phyloP scores from a whole-genome alignment of 306 rosid species.

The Cucurbita ficifolia region DNA sequence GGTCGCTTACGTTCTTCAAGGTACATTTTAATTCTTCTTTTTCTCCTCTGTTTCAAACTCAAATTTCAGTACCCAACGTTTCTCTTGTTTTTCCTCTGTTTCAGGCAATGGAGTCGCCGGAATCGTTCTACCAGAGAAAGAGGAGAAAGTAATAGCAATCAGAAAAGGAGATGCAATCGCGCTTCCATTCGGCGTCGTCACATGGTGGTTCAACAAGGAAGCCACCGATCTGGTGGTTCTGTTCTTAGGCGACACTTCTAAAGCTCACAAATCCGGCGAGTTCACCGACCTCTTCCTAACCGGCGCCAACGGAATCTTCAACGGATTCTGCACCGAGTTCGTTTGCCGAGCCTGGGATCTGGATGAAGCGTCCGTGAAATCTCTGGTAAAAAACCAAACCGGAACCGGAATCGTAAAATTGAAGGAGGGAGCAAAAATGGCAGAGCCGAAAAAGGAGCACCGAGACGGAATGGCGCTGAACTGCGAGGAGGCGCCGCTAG shows the following conservation, averaged over 20 bases:
- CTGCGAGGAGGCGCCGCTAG: conserved; percentile 67
- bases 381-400: conserved; percentile 40
- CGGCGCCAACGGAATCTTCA: conserved; percentile 62
- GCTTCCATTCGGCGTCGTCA: conserved; percentile 70
- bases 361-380: conserved; percentile 33
- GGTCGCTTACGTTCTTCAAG: conserved; percentile 6
- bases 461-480: conserved; percentile 56
- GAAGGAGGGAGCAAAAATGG: conserved; percentile 21
- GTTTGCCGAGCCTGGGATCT: conserved; percentile 74
- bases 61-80: no score
- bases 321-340: conserved; percentile 56
- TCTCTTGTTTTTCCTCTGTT: neutral
- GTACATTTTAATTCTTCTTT: neutral
- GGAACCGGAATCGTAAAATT: conserved; percentile 33
- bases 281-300: conserved; percentile 55
- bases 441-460: conserved; percentile 41
- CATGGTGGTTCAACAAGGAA: conserved; percentile 75
- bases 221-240: conserved; percentile 54
- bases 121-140: conserved; percentile 53
- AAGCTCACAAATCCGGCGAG: conserved; percentile 71
- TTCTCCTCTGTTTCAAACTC: no score
- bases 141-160: conserved; percentile 61
- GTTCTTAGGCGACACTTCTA: conserved; percentile 67
- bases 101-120: conserved; percentile 53
- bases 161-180: conserved; percentile 79